Evolutionary conservation across 495 filamentous ascomycete genomes (phyloP), one percentile per base, ranked within the genome.

Genomic region (Chaetomidium leptoderma): DNA sequence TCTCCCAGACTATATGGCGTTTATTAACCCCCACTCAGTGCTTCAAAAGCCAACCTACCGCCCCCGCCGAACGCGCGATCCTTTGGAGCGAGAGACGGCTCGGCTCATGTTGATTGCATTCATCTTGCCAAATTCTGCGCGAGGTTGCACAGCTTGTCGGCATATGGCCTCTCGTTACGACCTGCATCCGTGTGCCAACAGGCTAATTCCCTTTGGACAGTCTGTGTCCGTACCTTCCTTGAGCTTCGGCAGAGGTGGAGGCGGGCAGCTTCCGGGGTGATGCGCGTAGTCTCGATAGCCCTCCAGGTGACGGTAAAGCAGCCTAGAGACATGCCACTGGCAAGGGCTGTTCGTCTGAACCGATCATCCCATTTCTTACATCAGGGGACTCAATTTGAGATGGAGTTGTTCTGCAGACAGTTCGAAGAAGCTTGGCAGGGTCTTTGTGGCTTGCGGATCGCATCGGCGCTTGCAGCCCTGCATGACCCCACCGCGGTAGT

Each of bases 401-500:
- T n/a, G n/a, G n/a, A n/a, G n/a, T n/a, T n/a, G n/a, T 40, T 3
- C 37, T 19, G 11, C 37, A n/a, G 16, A 11, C 17, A n/a, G 37
- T 40, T n/a, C 37, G 37, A n/a, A 0, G n/a, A 17, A n/a, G 36
- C 50, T 53, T 42, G 37, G 50, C 50, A 53, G 49, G 49, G 49
- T 52, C 35, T n/a, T n/a, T 42, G 36, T 19, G n/a, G 49, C 24
- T 43, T 42, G 24, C 16, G 36, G 46, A 36, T 26, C 4, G 30
- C 32, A 36, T 29, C 44, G 44, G 32, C 17, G 19, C 10, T 6
- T 9, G 14, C 35, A 17, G 33, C 11, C 19, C 4, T 39, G 33
- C 48, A 51, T 9, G 33, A 10, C 32, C 23, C 33, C 48, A 51
- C 47, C 4, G 6, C 33, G 32, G 10, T 16, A 26, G 33, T 26